Conservation (phyloP, 2,329 filamentous ascomycete genomes). For the Colletotrichum lupini region DNA sequence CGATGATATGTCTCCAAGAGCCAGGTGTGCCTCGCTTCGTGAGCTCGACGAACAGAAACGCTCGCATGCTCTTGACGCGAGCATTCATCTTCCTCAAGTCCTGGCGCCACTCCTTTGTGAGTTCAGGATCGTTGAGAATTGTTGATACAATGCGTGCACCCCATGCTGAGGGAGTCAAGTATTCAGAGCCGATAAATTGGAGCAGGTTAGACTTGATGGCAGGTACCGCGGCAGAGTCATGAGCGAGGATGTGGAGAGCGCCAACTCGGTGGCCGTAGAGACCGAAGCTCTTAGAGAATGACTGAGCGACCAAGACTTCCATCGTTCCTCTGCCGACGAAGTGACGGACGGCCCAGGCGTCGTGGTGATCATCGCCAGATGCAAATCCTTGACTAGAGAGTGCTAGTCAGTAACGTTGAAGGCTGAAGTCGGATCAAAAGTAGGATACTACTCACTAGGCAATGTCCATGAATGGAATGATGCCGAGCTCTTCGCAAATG, state of each 20-base stretch:
- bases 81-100: constrained; percentile 49
- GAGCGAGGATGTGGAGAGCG: constrained; percentile 7
- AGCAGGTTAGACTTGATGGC: neutral
- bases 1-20: neutral
- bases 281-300: constrained; percentile 45
- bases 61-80: constrained; percentile 47
- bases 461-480: constrained; percentile 46
- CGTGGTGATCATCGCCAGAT: constrained; percentile 43
- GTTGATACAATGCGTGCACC: constrained; percentile 40
- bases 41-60: constrained; percentile 45
- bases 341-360: constrained; percentile 45
- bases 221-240: neutral
- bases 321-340: constrained; percentile 38
- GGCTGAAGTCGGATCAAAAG: no score
- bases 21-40: constrained; percentile 40
- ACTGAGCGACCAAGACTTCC: constrained; percentile 42
- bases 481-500: constrained; percentile 39
- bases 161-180: constrained; percentile 43
- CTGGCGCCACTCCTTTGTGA: constrained; percentile 40
- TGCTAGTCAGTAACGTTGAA: neutral
- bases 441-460: constrained; percentile 38
- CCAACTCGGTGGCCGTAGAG: constrained; percentile 45
- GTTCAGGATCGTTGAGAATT: constrained; percentile 31
- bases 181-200: neutral
- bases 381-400: constrained; percentile 44